Percentiles rank a stretch among this genome's conserved stretches.
phyloP scores from a whole-genome alignment of 345 rosid genomes.

The Trapa incisa region DNA sequence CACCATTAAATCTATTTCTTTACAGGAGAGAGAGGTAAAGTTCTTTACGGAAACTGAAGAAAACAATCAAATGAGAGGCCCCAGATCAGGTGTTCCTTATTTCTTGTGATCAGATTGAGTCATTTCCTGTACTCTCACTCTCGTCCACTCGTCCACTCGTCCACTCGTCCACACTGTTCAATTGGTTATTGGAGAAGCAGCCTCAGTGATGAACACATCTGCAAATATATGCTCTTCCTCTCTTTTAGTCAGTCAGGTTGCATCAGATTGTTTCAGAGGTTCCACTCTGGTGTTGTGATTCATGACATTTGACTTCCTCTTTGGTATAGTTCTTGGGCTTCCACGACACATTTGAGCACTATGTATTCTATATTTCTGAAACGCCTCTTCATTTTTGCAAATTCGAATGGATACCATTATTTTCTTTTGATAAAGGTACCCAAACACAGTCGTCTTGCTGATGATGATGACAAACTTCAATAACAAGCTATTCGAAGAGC shows the following conservation, averaged over 20 bases:
- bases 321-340: not conserved
- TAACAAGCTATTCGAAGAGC: too few species aligned
- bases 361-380: not conserved
- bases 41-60: conserved; percentile 98
- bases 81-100: conserved; percentile 94
- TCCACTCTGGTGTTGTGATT: not conserved
- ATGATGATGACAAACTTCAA: too few species aligned
- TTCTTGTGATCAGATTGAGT: conserved; percentile 41
- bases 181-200: conserved; percentile 4
- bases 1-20: conserved; percentile 1
- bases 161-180: not conserved
- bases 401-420: not conserved
- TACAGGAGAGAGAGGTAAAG: conserved; percentile 92
- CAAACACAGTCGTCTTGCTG: too few species aligned
- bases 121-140: not conserved
- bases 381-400: not conserved
- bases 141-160: not conserved
- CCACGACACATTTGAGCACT: not conserved
- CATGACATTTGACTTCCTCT: not conserved
- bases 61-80: conserved; percentile 99
- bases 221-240: conserved; percentile 3
- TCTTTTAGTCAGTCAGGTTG: not conserved
- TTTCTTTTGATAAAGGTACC: not conserved
- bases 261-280: not conserved
- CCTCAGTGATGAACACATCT: not conserved